Evolutionary conservation across 768 basidiomycete genomes (phyloP), one percentile per base, ranked within the genome.

Genomic region (Trametes sanguinea): DNA sequence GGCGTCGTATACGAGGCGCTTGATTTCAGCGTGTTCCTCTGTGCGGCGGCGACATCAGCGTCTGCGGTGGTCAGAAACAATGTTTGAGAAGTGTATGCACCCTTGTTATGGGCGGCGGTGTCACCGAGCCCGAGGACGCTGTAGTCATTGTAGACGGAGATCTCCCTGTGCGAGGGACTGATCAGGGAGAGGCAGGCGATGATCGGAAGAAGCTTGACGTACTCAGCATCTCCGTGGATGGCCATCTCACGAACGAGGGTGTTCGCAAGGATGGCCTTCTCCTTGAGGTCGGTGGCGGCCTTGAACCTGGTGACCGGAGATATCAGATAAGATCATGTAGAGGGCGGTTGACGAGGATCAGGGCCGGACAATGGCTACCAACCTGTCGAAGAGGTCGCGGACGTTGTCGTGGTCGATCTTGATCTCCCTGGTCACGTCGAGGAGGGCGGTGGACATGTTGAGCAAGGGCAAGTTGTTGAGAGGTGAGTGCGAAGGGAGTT

Each of bases 331-430:
- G 57, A 58, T 58, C 8, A 47, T 33, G 35, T 40, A 35, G 17
- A 43, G 30, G 16, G 32, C 14, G 30, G 13, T 4, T 40, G 42
- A 42, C 9, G 29, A 10, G 11, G 17, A 13, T 33, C 13, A 3
- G 17, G 2, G 3, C 11, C 22, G 22, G 22, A 22, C 22, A 22
- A 22, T 22, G 14, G 29, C 29, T 7, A 50, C 57, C 6, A 6
- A 65, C 60, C 63, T 39, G 35, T 60, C 54, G 47, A 62, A 67
- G 54, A 69, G 64, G 46, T 69, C 66, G 58, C 66, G 66, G 52
- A 67, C 66, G 56, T 69, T 69, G 64, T 69, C 68, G 53, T 69
- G 68, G 64, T 67, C 66, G 54, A 67, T 32, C 64, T 67, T 69
- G 66, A 69, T 64, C 60, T 69, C 66, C 30, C 51, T 30, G 8